Base-by-base conservation (phyloP, 2,329 filamentous ascomycete species). In the Ceratocystis harringtonii region DNA sequence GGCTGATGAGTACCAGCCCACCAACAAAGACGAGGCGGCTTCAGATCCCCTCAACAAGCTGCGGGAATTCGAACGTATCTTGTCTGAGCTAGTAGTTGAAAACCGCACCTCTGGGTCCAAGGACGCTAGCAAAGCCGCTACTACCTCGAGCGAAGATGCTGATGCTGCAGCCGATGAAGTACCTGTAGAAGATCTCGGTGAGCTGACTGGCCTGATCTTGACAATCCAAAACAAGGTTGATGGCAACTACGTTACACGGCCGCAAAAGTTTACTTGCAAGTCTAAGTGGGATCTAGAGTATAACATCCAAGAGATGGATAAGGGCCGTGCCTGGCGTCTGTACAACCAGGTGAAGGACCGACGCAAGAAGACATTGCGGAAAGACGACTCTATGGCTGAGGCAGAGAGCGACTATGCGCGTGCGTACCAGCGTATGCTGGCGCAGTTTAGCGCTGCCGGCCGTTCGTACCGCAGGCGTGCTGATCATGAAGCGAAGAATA, bases 271-370 rank as follows among this genome's bases (percentile, higher is more conserved):
- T 86, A 58, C 73, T 63, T 0, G 41, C 70, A 15, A 22, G 8
- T 5, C 73, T 72, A 66, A 84, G 69, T 96, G 92, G 92, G 73
- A 76, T 0, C 77, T 96, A n/a, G 84, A 94, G 70, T 96, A 95
- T 74, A 80, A 85, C 44, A 76, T 96, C 61, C 80, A 81, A 58
- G 87, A 92, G 69, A 77, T 91, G 1, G 63, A 74, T 0, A 69
- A 70, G 2, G 68, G 72, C 0, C 75, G 77, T 8, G 82, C 81
- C 1, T 74, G 73, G 67, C 74, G 65, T 0, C 73, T 88, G 28
- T 90, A 90, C 72, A 52, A 71, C 1, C 76, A 79, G 62, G 77
- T 84, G 66, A 82, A 84, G 72, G 73, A 70, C 2, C 79, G 87
- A 17, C 81, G 89, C 12, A 75, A 74, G 58, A 76, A 76, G 36